Conservation (phyloP, 768 basidiomycete genomes). For the Mycena epipterygia region DNA sequence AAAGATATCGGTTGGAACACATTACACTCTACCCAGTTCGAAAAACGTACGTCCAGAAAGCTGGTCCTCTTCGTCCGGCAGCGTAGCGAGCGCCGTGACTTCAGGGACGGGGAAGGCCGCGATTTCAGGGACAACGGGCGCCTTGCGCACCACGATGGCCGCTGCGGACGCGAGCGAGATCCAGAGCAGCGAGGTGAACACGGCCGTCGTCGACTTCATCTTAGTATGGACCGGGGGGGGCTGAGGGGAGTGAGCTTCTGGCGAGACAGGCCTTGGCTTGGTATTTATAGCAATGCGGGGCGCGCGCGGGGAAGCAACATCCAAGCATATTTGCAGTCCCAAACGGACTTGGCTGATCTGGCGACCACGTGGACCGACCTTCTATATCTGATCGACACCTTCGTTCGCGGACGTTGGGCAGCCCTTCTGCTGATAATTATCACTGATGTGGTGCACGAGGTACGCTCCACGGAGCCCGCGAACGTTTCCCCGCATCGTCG, state of each 20-base stretch:
- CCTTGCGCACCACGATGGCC: background rate
- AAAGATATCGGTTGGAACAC: background rate
- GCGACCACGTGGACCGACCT: no score
- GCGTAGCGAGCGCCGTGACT: background rate
- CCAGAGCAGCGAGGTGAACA: conserved; percentile 2
- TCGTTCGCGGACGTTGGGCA: no score
- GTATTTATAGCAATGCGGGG: no score
- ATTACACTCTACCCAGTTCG: background rate
- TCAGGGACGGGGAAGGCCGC: background rate
- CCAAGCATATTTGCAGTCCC: no score
- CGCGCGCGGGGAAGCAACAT: no score
- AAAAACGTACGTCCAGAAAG: background rate
- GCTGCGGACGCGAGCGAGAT: conserved; percentile 7
- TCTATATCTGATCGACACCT: no score
- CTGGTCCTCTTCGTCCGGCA: background rate
- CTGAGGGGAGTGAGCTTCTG: background rate
- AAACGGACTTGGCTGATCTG: no score
- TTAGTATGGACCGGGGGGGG: background rate
- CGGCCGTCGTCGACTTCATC: conserved; percentile 2
- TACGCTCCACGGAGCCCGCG: no score
- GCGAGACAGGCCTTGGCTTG: no score
- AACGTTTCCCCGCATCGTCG: no score
- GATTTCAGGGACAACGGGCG: background rate
- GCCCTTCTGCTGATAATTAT: no score
- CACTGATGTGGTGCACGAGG: no score